Evolutionary conservation across 352 stramenopile species (phyloP).

Genomic region (Globisporangium sylvaticum): DNA sequence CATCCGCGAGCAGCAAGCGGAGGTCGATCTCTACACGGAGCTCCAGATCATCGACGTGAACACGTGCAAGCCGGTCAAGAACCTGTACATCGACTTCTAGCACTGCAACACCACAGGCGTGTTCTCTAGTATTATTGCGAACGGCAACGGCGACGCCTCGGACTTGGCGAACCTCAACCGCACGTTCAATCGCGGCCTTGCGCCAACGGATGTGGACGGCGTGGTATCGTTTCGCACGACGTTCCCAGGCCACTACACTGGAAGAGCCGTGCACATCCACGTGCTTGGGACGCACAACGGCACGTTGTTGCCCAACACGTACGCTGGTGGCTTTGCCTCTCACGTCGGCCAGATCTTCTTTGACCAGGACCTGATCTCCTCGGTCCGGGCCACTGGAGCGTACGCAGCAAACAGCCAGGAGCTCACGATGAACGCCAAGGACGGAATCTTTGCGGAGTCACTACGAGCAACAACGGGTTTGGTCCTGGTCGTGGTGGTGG

Average conservation of each 20-base stretch:
- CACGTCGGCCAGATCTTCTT: constrained; percentile 16
- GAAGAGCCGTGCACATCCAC: constrained; percentile 11
- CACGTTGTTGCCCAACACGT: constrained; percentile 13
- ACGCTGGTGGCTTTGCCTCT: not conserved
- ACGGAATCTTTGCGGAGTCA: constrained; percentile 8
- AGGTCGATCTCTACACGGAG: constrained; percentile 8
- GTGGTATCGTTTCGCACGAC: constrained; percentile 11
- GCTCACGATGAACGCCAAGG: constrained; percentile 10
- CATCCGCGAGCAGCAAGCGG: constrained; percentile 11
- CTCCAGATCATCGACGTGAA: constrained; percentile 18
- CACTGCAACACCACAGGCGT: constrained; percentile 18
- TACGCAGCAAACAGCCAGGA: constrained; percentile 8
- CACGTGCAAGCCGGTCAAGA: constrained; percentile 12
- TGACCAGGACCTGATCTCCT: not conserved
- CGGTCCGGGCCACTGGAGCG: not conserved
- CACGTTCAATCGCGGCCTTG: constrained; percentile 13
- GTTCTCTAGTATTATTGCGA: constrained; percentile 9
- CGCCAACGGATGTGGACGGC: not conserved
- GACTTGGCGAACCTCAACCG: constrained; percentile 2
- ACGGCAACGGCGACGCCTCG: constrained; percentile 4
- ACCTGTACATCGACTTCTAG: constrained; percentile 16
- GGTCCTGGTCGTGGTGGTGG: not conserved
- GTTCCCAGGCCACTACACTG: constrained; percentile 17
- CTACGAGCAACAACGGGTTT: not conserved
- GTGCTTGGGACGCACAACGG: constrained; percentile 8